Evolutionary conservation across 2,329 filamentous ascomycete species (phyloP).

Genomic region (Exophiala viscosa): DNA sequence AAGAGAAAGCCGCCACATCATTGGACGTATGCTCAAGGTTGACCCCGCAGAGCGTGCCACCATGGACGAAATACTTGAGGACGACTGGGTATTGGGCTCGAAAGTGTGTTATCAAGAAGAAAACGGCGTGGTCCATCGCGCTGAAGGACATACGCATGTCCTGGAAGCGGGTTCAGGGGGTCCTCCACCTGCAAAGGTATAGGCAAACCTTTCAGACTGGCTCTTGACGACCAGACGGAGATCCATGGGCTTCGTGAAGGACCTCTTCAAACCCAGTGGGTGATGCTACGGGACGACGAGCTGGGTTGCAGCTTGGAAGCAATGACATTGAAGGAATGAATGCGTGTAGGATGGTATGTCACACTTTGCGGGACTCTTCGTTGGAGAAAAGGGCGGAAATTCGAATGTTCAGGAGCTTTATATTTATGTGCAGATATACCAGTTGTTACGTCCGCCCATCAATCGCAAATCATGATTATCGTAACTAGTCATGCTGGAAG

Average conservation of each 20-base stretch:
- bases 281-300: background rate
- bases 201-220: background rate
- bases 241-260: too few species aligned
- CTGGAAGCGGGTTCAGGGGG: constrained; percentile 61
- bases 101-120: constrained; percentile 77
- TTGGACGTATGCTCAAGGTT: constrained; percentile 87
- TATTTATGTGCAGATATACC: constrained; percentile 16
- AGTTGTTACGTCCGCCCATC: constrained; percentile 3
- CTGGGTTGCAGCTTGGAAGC: background rate
- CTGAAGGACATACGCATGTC: constrained; percentile 76
- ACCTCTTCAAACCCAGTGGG: background rate
- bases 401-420: background rate
- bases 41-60: constrained; percentile 78
- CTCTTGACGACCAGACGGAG: background rate
- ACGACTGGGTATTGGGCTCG: constrained; percentile 85
- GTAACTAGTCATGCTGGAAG: background rate
- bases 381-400: constrained; percentile 15
- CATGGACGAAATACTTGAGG: constrained; percentile 79
- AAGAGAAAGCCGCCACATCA: constrained; percentile 82
- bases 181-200: constrained; percentile 27
- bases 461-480: background rate
- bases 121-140: constrained; percentile 67
- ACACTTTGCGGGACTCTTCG: background rate
- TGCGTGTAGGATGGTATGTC: background rate
- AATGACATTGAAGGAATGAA: background rate